Evolutionary conservation across 1,139 yeast genomes (phyloP).

Genomic region (Suhomyces panamericanus): DNA sequence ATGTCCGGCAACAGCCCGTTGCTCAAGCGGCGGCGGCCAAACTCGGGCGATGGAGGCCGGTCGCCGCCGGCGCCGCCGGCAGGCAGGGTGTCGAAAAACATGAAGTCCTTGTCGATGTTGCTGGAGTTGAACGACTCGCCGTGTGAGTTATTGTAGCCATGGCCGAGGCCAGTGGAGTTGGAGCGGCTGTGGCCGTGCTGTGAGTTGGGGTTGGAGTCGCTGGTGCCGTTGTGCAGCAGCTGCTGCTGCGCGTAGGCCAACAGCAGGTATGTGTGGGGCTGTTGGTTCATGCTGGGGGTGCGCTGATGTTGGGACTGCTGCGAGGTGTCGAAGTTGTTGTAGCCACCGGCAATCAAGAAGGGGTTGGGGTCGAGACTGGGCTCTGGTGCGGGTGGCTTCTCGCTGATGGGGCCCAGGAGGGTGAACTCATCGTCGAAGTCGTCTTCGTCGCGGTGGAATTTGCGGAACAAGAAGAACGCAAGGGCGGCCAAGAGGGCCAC

Average conservation of each 20-base stretch:
- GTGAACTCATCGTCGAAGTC: constrained; percentile 41
- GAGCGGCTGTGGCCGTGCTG: constrained; percentile 17
- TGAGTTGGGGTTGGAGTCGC: constrained; percentile 13
- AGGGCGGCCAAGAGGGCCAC: constrained; percentile 26
- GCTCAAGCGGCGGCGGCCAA: constrained; percentile 57
- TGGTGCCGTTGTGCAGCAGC: constrained; percentile 8
- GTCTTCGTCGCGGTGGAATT: constrained; percentile 33
- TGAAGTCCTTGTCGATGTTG: constrained; percentile 26
- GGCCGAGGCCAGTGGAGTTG: constrained; percentile 15
- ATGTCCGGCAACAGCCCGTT: constrained; percentile 72
- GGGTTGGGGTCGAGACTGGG: constrained; percentile 24
- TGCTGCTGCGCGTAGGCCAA: constrained; percentile 16
- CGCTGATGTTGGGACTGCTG: constrained; percentile 12
- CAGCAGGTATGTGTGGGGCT: constrained; percentile 15
- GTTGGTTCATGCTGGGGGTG: constrained; percentile 7
- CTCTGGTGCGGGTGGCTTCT: constrained; percentile 16
- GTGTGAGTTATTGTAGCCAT: constrained; percentile 10
- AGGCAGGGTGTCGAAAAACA: constrained; percentile 12
- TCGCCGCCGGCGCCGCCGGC: constrained; percentile 3
- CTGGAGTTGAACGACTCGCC: constrained; percentile 28
- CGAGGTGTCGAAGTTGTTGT: constrained; percentile 19
- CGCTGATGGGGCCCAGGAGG: constrained; percentile 32
- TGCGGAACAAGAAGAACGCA: constrained; percentile 46
- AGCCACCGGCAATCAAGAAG: constrained; percentile 24
- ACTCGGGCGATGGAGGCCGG: constrained; percentile 26